phyloP scores from a whole-genome alignment of 495 filamentous ascomycete genomes.

The Penicillium dipodomyicola region DNA sequence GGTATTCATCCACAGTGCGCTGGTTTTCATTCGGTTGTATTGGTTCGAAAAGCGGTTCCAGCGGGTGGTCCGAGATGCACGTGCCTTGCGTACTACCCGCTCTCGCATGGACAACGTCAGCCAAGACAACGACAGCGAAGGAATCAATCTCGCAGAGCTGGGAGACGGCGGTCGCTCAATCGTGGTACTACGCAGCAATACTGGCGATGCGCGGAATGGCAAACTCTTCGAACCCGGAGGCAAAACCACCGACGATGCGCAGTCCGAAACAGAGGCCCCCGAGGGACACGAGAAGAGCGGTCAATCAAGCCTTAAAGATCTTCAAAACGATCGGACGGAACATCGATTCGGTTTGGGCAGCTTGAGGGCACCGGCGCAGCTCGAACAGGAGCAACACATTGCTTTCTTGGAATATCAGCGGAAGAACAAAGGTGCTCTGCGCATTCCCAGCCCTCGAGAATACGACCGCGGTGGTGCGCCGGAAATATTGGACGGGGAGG shows the following conservation, averaged over 20 bases:
- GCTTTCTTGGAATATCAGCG: constrained; percentile 84
- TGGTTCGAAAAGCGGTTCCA: constrained; percentile 97
- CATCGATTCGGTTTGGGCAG: constrained; percentile 27
- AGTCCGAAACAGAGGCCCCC: neutral
- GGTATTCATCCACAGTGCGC: constrained; percentile 81
- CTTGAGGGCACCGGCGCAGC: constrained; percentile 49
- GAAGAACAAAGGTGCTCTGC: constrained; percentile 66
- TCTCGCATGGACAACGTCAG: constrained; percentile 58
- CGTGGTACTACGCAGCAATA: constrained; percentile 61
- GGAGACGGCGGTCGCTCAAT: constrained; percentile 77
- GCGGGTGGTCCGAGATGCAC: constrained; percentile 63
- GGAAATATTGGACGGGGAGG: constrained; percentile 54
- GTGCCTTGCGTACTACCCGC: constrained; percentile 51
- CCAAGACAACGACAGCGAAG: constrained; percentile 44
- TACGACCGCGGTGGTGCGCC: constrained; percentile 76
- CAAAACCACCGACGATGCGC: too few species aligned
- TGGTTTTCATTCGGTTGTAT: constrained; percentile 88
- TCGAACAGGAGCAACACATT: constrained; percentile 72
- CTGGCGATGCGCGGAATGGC: constrained; percentile 32
- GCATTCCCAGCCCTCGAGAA: constrained; percentile 84
- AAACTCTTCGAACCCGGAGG: too few species aligned
- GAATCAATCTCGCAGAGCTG: constrained; percentile 50
- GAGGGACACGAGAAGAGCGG: constrained; percentile 10
- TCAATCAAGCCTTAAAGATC: too few species aligned
- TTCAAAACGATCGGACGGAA: neutral